phyloP scores from a whole-genome alignment of 1,284 basidiomycete species.

The Phlebopus sp. region DNA sequence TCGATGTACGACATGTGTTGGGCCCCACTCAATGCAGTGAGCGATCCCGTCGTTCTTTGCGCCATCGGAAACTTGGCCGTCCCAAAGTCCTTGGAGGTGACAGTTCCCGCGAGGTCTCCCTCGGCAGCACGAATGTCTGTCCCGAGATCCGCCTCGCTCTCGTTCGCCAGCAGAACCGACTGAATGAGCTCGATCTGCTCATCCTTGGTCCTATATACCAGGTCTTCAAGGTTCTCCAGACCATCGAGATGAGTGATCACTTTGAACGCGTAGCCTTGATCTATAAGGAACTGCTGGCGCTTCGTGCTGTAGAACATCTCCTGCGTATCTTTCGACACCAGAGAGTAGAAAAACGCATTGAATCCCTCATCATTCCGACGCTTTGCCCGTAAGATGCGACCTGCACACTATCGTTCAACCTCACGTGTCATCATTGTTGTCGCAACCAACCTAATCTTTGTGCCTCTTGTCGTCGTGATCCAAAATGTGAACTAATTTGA shows the following conservation, averaged over 20 bases:
- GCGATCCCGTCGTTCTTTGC: conserved; percentile 81
- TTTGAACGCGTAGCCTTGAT: conserved; percentile 98
- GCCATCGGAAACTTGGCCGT: conserved; percentile 60
- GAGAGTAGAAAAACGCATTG: conserved; percentile 99
- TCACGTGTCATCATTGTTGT: conserved; percentile 16
- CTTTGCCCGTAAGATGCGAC: conserved; percentile 95
- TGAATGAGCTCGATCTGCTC: conserved; percentile 96
- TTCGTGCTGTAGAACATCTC: conserved; percentile 99
- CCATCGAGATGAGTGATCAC: conserved; percentile 98
- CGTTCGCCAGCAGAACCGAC: conserved; percentile 88
- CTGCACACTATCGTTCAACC: conserved; percentile 38
- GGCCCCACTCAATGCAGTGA: conserved; percentile 83
- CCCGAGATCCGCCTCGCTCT: conserved; percentile 88
- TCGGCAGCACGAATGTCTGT: conserved; percentile 75
- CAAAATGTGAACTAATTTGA: conserved; percentile 99
- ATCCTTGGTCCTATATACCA: conserved; percentile 89
- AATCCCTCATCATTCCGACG: conserved; percentile 98
- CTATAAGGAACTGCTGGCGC: conserved; percentile 97
- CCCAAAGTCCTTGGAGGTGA: conserved; percentile 76
- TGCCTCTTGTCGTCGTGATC: conserved; percentile 96
- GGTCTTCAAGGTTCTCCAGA: conserved; percentile 79
- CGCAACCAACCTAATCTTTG: conserved; percentile 78
- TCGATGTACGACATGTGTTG: conserved; percentile 91
- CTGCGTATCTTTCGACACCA: conserved; percentile 98
- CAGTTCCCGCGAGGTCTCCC: conserved; percentile 77